These are phyloP conservation scores for Phytophthora colocasiae DNA, from an alignment of 352 stramenopile genomes.

Conservation along the genomic window DNA sequence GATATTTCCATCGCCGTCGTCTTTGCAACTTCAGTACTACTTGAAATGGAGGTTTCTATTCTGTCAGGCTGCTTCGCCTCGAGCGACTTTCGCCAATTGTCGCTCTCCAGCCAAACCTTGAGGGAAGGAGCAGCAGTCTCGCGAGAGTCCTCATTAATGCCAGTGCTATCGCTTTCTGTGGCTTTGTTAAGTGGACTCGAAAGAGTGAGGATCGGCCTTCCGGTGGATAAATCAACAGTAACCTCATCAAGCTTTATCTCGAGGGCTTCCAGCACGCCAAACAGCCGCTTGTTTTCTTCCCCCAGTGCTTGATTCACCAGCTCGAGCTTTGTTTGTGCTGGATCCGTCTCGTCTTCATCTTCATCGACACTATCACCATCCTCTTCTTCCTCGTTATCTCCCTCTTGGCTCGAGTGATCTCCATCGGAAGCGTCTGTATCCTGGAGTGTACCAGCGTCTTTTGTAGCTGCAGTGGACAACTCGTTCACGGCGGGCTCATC, in stretches of 20 bases:
- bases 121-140: constrained; percentile 42
- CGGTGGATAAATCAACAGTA: constrained; percentile 45
- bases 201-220: constrained; percentile 47
- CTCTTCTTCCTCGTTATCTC: constrained; percentile 38
- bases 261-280: constrained; percentile 52
- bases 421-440: constrained; percentile 29
- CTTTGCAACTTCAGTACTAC: neutral
- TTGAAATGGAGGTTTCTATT: neutral
- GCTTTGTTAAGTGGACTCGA: constrained; percentile 6
- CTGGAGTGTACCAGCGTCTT: constrained; percentile 25
- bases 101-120: constrained; percentile 67
- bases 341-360: constrained; percentile 21
- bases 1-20: neutral
- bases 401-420: constrained; percentile 35
- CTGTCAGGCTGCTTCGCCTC: constrained; percentile 17
- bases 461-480: neutral
- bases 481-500: constrained; percentile 10
- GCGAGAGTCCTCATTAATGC: constrained; percentile 1
- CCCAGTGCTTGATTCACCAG: constrained; percentile 43
- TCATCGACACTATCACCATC: constrained; percentile 30
- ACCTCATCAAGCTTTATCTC: constrained; percentile 62
- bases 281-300: constrained; percentile 63
- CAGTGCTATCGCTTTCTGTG: constrained; percentile 4
- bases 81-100: constrained; percentile 51
- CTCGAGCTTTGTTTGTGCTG: constrained; percentile 42